A percentile compares a stretch with the other conserved stretches of the same genome.
Conservation (phyloP, 805 yeast species). For the Candida dendrica region DNA sequence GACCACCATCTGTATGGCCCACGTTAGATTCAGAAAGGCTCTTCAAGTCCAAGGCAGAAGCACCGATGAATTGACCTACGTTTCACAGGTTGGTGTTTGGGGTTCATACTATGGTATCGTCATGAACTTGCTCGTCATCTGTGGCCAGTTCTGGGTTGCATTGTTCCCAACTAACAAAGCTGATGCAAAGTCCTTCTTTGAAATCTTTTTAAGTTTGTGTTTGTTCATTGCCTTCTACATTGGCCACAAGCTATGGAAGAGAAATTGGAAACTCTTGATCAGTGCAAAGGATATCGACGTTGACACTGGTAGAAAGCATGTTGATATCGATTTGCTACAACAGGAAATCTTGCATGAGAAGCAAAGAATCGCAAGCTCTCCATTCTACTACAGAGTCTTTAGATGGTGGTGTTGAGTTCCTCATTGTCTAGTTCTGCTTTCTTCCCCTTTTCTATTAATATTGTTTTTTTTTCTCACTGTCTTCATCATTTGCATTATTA, state of each 20-base stretch:
- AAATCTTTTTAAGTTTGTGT: constrained; percentile 54
- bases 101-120: constrained; percentile 56
- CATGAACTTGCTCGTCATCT: constrained; percentile 48
- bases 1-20: constrained; percentile 44
- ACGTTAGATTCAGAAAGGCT: constrained; percentile 49
- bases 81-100: constrained; percentile 52
- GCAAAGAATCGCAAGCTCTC: constrained; percentile 31
- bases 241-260: constrained; percentile 47
- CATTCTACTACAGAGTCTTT: constrained; percentile 36
- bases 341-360: constrained; percentile 49
- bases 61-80: constrained; percentile 55
- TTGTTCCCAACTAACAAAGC: constrained; percentile 52
- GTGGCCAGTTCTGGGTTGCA: constrained; percentile 76
- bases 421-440: too few species aligned
- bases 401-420: constrained; percentile 44
- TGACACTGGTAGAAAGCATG: constrained; percentile 53
- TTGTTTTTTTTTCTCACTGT: too few species aligned
- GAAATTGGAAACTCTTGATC: constrained; percentile 31
- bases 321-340: constrained; percentile 42
- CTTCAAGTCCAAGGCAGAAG: constrained; percentile 48
- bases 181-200: constrained; percentile 50
- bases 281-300: constrained; percentile 46
- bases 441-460: too few species aligned
- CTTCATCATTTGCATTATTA: too few species aligned
- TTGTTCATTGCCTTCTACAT: constrained; percentile 47